These are phyloP conservation scores for Pythium dissotocum DNA, from an alignment of 352 stramenopile species.

Conservation along the genomic window DNA sequence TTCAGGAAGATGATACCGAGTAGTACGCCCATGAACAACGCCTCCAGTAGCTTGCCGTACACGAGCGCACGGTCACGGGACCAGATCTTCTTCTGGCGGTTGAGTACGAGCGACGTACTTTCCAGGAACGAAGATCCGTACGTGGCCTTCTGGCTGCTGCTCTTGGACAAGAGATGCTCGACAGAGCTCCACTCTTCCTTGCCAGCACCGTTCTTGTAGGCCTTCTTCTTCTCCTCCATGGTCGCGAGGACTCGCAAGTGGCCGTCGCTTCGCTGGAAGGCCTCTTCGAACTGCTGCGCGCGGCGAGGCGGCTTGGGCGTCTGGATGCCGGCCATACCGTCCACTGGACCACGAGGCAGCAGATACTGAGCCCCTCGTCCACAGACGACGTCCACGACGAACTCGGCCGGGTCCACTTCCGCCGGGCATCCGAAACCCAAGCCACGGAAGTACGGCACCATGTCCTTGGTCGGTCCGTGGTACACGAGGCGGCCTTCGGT, in stretches of 20 bases:
- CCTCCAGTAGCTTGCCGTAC: slow-evolving; percentile 62
- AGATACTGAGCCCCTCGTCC: slow-evolving; percentile 32
- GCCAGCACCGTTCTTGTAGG: slow-evolving; percentile 36
- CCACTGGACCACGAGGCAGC: neutral
- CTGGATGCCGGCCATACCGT: neutral
- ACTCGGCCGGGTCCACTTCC: slow-evolving; percentile 37
- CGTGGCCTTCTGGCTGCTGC: neutral
- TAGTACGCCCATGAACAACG: slow-evolving; percentile 69
- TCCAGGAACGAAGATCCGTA: slow-evolving; percentile 35
- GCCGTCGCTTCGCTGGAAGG: slow-evolving; percentile 26
- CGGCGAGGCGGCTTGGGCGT: slow-evolving; percentile 14
- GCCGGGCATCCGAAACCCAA: slow-evolving; percentile 50
- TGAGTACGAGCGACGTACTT: slow-evolving; percentile 50
- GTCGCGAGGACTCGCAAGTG: slow-evolving; percentile 13
- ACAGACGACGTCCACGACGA: slow-evolving; percentile 37
- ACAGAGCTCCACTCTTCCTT: slow-evolving; percentile 47
- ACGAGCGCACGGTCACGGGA: slow-evolving; percentile 52
- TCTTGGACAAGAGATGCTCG: slow-evolving; percentile 25
- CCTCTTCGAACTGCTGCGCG: slow-evolving; percentile 32
- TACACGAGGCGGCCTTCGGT: slow-evolving; percentile 88
- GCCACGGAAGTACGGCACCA: slow-evolving; percentile 65
- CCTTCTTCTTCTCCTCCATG: slow-evolving; percentile 24
- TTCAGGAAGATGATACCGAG: slow-evolving; percentile 76
- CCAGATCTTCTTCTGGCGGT: slow-evolving; percentile 68
- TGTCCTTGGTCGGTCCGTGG: slow-evolving; percentile 57